phyloP scores from a whole-genome alignment of 1,139 yeast genomes.

The Pichia terricola region DNA sequence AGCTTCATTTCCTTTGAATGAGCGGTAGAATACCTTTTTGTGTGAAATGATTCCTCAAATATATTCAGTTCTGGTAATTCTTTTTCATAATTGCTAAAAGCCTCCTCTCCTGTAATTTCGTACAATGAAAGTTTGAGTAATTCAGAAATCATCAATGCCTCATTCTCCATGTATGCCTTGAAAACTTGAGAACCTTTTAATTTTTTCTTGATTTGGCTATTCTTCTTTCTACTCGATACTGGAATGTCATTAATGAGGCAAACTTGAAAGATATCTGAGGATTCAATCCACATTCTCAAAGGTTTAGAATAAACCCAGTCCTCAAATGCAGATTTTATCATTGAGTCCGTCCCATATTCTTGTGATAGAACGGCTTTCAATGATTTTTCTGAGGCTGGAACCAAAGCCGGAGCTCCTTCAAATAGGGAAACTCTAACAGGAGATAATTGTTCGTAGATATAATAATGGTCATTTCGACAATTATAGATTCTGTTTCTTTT shows the following conservation, averaged over 20 bases:
- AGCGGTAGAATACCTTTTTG: background rate
- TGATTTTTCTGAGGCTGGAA: conserved; percentile 29
- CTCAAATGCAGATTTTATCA: conserved; percentile 24
- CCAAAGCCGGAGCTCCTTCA: conserved; percentile 39
- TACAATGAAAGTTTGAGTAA: conserved; percentile 2
- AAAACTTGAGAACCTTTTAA: background rate
- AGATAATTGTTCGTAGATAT: conserved; percentile 28
- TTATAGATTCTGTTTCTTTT: conserved; percentile 25
- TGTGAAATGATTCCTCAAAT: conserved; percentile 4
- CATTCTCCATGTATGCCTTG: background rate
- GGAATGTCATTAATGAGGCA: background rate
- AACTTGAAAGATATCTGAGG: conserved; percentile 3
- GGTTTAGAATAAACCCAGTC: conserved; percentile 18
- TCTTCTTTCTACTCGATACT: conserved; percentile 1
- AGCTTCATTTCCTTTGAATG: conserved; percentile 8
- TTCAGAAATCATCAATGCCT: background rate
- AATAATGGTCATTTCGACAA: conserved; percentile 41
- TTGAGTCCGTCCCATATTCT: conserved; percentile 22
- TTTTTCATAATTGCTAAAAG: background rate
- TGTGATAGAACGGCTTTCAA: conserved; percentile 27
- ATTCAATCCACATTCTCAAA: conserved; percentile 19
- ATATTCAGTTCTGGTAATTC: conserved; percentile 1
- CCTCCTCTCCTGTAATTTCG: conserved; percentile 5
- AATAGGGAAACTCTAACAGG: conserved; percentile 38
- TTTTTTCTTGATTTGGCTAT: background rate